Evolutionary conservation across 116 monocot species (phyloP).

Genomic region (Papilionanthe hybrid): DNA sequence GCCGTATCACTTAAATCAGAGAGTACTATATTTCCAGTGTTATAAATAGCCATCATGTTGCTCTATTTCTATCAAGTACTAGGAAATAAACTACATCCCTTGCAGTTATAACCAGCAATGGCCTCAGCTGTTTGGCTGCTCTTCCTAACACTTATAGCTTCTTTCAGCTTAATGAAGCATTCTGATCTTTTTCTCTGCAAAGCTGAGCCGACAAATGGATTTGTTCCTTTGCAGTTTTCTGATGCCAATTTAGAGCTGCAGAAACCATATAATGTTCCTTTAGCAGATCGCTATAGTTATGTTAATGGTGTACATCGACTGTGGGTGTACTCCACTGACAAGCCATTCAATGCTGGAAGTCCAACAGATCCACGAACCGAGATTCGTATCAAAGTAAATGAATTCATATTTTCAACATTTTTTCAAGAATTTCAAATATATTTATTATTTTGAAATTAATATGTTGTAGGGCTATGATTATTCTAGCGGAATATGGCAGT

Average conservation of each 20-base stretch:
- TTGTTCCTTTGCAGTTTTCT: not conserved
- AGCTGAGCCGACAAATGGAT: constrained; percentile 1
- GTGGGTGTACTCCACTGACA: constrained; percentile 15
- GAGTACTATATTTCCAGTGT: too few relatives aligned
- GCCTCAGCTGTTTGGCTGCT: not conserved
- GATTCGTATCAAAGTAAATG: constrained; percentile 3
- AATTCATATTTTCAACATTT: not conserved
- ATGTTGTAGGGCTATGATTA: constrained; percentile 25
- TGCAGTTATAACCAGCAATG: not conserved
- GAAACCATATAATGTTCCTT: not conserved
- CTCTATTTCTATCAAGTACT: too few relatives aligned
- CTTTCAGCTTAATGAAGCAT: not conserved
- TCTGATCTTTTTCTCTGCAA: not conserved
- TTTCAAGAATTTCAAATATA: too few relatives aligned
- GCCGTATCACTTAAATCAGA: too few relatives aligned
- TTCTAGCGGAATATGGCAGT: constrained; percentile 26
- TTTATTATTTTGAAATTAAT: not conserved
- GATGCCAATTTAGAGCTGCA: not conserved
- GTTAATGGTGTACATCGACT: constrained; percentile 16
- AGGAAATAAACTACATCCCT: too few relatives aligned
- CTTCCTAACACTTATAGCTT: not conserved
- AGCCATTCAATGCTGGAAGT: constrained; percentile 6
- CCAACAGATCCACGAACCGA: not conserved
- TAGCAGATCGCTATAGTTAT: not conserved
- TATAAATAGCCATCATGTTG: too few relatives aligned